Evolutionary conservation across 2,329 filamentous ascomycete species (phyloP).

Genomic region (Alternaria incomplexa): DNA sequence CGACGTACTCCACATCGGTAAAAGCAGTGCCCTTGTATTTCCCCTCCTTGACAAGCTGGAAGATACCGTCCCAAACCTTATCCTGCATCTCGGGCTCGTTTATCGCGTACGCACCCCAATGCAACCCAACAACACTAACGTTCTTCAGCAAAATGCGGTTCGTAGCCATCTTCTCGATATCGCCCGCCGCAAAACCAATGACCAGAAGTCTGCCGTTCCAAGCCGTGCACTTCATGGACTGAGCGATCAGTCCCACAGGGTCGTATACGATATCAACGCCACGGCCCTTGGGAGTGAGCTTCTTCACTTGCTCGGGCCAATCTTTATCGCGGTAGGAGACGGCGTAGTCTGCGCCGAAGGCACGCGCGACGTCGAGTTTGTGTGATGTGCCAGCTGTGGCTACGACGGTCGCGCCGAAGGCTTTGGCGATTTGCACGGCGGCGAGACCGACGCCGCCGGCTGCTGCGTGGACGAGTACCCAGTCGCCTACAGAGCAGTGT

Average conservation of each 20-base stretch:
- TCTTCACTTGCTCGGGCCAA: conserved; percentile 74
- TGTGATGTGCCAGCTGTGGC: conserved; percentile 83
- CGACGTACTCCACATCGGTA: conserved; percentile 79
- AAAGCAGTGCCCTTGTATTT: conserved; percentile 86
- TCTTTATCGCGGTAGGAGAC: conserved; percentile 74
- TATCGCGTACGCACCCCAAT: conserved; percentile 85
- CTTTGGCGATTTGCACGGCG: conserved; percentile 93
- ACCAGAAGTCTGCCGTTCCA: conserved; percentile 92
- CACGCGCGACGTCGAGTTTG: conserved; percentile 79
- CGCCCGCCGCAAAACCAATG: conserved; percentile 85
- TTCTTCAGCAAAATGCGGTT: conserved; percentile 95
- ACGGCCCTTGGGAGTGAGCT: conserved; percentile 72
- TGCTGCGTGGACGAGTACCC: conserved; percentile 88
- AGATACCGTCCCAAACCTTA: conserved; percentile 82
- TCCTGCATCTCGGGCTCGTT: conserved; percentile 74
- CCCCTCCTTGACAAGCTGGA: conserved; percentile 75
- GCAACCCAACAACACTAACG: conserved; percentile 84
- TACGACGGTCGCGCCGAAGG: conserved; percentile 88
- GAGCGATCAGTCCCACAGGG: conserved; percentile 87
- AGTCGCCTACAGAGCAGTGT: conserved; percentile 64
- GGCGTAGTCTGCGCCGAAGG: conserved; percentile 84
- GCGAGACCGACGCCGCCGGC: conserved; percentile 91
- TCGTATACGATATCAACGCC: conserved; percentile 95
- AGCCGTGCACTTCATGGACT: conserved; percentile 86
- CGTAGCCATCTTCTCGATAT: conserved; percentile 89